Evolutionary conservation across 352 stramenopile species (phyloP), one percentile per base, ranked within the genome.

Genomic region (Pythium utonaiense): DNA sequence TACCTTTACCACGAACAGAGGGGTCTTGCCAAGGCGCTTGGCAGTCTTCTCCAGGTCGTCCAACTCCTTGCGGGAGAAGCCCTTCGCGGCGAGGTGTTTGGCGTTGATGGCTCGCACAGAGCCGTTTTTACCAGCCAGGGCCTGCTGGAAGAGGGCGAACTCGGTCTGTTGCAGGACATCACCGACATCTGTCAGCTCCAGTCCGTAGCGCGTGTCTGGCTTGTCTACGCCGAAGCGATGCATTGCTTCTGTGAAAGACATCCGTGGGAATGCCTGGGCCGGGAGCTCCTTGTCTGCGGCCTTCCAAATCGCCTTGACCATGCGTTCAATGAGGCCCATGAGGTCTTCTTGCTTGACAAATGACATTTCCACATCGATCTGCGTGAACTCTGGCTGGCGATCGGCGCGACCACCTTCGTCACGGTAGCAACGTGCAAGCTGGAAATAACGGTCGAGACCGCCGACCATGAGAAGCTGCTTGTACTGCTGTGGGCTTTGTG

Each of bases 391-490:
- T 9, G 89, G 88, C 67, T 96, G 89, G 41, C 89, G 81, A 59
- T 97, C 89, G 2, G 86, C 86, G 21, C 89, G 80, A 3, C 88
- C 87, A 52, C 83, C 80, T 75, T 97, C 89, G 45, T 96, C 86
- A 22, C 88, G 86, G 67, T 95, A 97, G 70, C 89, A 97, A 8
- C 85, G 79, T 36, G 89, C 88, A 9, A 97, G 66, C 67, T 97
- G 89, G 62, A 95, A 97, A 64, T 97, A 97, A 14, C 75, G 76
- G 54, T 96, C 85, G 9, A 96, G 52, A 3, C 89, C 88, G 27
- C 84, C 83, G 10, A 93, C 86, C 89, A 97, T 97, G 3, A 97
- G 68, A 53, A 97, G 54, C 70, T 97, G 88, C 67, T 97, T 97
- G 80, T 96, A 96, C 69, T 96, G 88, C 68, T 97, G 89, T 16